Evolutionary conservation across 495 filamentous ascomycete species (phyloP).

Genomic region (Hypoxylon fragiforme): DNA sequence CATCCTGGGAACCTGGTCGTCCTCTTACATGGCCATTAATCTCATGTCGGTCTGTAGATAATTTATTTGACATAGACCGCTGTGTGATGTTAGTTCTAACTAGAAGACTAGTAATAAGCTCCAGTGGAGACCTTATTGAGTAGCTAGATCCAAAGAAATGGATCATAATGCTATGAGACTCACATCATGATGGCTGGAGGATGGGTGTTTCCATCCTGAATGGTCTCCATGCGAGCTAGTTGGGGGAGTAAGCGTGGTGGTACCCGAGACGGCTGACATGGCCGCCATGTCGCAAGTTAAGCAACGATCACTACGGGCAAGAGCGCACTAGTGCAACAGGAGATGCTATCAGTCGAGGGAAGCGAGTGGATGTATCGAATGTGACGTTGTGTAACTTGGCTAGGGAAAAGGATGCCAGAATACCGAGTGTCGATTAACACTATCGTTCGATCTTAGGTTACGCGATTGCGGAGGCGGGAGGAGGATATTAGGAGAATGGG

Average conservation of each 20-base stretch:
- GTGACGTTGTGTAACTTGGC: background rate
- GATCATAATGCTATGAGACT: conserved; percentile 18
- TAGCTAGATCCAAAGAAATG: conserved; percentile 10
- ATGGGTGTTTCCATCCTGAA: conserved; percentile 56
- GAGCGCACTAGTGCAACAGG: conserved; percentile 27
- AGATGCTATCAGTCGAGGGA: conserved; percentile 15
- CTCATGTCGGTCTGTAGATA: conserved; percentile 28
- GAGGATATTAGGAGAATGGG: background rate
- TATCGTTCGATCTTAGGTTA: conserved; percentile 7
- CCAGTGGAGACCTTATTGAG: background rate
- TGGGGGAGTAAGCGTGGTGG: conserved; percentile 54
- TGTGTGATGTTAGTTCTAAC: conserved; percentile 20
- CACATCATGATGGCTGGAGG: conserved; percentile 44
- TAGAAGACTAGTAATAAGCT: background rate
- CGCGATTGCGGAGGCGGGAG: conserved; percentile 3
- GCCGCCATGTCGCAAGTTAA: conserved; percentile 47
- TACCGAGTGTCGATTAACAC: conserved; percentile 3
- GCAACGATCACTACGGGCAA: conserved; percentile 32
- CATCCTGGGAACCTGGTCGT: conserved; percentile 37
- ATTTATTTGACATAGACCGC: conserved; percentile 25
- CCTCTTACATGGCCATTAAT: conserved; percentile 18
- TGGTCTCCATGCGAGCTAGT: conserved; percentile 54
- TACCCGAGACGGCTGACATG: conserved; percentile 52
- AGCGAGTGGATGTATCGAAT: background rate
- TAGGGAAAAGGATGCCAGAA: background rate